Base-by-base conservation (phyloP, 768 basidiomycete genomes). In the Chalciporus piperatus region DNA sequence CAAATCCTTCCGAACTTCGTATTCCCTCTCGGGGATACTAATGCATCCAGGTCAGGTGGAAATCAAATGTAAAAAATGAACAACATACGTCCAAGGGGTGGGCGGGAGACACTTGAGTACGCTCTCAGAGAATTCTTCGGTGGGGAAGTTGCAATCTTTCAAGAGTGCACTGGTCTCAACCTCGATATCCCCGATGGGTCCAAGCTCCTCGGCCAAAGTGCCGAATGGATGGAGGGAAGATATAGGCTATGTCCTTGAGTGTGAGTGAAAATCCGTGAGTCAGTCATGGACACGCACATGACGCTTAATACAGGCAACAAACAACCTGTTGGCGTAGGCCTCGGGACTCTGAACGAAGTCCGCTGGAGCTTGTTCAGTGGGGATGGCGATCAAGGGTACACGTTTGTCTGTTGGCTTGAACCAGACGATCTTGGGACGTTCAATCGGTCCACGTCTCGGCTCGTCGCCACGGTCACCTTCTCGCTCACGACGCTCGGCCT, bases 331-430 rank as follows among this genome's bases (percentile, higher is more conserved):
- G 19, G 84, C 84, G 68, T 98, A 99, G 2, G 79, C 78, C 57
- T 97, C 96, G 2, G 95, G 86, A 65, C 92, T 91, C 70, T 96
- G 92, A 41, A 99, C 85, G 66, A 99, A 99, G 70, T 98, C 95
- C 16, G 79, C 81, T 6, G 97, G 97, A 0, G 97, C 96, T 71
- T 99, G 97, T 64, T 99, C 97, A 7, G 97, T 98, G 8, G 95
- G 96, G 56, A 99, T 99, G 50, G 97, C 97, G 63, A 99, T 98
- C 38, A 98, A 79, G 40, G 97, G 97, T 1, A 99, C 97, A 51
- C 97, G 90, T 71, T 99, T 99, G 76, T 98, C 95, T 23, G 96
- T 98, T 4, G 97, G 97, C 74, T 98, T 96, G 80, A 99, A 98
- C 97, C 97, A 99, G 41, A 99, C 95, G 58, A 99, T 99, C 79